Percentiles rank a stretch among this genome's conserved stretches.
Evolutionary conservation across 352 stramenopile genomes (phyloP).

Genomic region (Globisporangium heterothallicum): DNA sequence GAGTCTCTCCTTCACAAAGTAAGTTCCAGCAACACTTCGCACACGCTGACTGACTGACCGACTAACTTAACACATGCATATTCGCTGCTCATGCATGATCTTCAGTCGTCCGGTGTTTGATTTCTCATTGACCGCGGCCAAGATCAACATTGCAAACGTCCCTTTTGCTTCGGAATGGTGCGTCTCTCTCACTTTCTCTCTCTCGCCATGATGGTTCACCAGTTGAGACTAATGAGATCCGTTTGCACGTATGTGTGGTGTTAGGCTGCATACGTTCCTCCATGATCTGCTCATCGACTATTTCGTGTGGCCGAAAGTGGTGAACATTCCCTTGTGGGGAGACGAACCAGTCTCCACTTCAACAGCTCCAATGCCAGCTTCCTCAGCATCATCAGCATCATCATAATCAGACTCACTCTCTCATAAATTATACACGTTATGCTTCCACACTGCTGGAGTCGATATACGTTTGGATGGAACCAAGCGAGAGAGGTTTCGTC

Average conservation of each 20-base stretch:
- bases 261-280: conserved; percentile 72
- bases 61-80: neutral
- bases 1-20: conserved; percentile 72
- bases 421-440: too few species aligned
- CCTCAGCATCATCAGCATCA: too few species aligned
- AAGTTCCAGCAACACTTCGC: too few species aligned
- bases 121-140: conserved; percentile 73
- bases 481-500: too few species aligned
- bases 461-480: too few species aligned
- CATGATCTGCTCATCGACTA: conserved; percentile 70
- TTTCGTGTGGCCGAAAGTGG: conserved; percentile 72
- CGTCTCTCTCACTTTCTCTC: conserved; percentile 1
- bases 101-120: conserved; percentile 61
- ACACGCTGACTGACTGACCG: too few species aligned
- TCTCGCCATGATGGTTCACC: neutral
- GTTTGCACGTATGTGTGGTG: neutral
- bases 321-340: conserved; percentile 68
- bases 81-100: neutral
- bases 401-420: too few species aligned
- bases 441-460: too few species aligned
- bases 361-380: neutral
- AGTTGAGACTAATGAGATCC: neutral
- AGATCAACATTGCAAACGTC: conserved; percentile 82
- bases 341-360: conserved; percentile 14
- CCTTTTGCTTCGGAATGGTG: conserved; percentile 79